Evolutionary conservation across 2,329 filamentous ascomycete species (phyloP).

Genomic region (Colletotrichum melonis): DNA sequence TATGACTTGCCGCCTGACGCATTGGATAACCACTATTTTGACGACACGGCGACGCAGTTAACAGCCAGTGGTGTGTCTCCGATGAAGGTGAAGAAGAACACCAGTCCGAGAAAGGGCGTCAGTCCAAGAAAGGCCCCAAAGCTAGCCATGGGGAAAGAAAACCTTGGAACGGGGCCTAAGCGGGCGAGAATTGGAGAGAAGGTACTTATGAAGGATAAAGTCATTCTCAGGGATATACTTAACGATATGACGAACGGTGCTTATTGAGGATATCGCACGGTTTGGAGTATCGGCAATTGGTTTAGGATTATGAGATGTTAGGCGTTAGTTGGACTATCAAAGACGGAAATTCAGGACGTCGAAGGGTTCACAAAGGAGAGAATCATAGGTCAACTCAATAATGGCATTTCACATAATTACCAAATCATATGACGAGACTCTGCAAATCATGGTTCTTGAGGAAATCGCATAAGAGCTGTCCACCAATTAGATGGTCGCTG

Average conservation of each 20-base stretch:
- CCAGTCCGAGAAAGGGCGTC: constrained; percentile 11
- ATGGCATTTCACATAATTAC: not conserved
- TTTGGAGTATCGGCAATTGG: constrained; percentile 26
- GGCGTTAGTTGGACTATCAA: not conserved
- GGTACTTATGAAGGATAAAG: constrained; percentile 72
- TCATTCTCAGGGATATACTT: constrained; percentile 80
- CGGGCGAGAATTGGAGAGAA: constrained; percentile 69
- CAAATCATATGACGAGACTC: not conserved
- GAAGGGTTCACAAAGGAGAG: not conserved
- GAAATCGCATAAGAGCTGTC: not conserved
- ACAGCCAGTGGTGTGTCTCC: constrained; percentile 44
- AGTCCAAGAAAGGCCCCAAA: constrained; percentile 9
- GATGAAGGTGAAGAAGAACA: constrained; percentile 4
- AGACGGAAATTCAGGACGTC: not conserved
- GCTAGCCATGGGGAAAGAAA: constrained; percentile 52
- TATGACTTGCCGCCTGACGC: constrained; percentile 76
- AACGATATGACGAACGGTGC: constrained; percentile 72
- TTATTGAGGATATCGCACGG: constrained; percentile 42
- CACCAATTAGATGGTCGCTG: not conserved
- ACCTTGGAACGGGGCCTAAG: constrained; percentile 61
- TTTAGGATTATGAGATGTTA: constrained; percentile 16
- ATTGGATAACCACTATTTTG: constrained; percentile 75
- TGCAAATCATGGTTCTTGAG: not conserved
- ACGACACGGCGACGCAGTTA: constrained; percentile 65
- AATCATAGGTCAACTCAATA: not conserved